These are phyloP conservation scores for Sedum album DNA, from an alignment of 164 flowering plant species.

Conservation along the genomic window DNA sequence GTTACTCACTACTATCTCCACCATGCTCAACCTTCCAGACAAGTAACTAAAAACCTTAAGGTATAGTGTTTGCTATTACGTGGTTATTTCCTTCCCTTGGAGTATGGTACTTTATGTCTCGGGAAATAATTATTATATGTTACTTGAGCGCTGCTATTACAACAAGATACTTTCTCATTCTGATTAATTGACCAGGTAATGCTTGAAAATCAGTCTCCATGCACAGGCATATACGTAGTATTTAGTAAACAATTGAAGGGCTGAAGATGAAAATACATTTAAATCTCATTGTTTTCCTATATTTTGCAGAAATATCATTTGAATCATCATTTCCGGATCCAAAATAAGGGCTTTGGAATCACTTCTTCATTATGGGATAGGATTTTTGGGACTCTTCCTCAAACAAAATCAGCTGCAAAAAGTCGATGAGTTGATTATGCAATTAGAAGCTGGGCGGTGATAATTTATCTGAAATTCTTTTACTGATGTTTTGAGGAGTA, in stretches of 20 bases:
- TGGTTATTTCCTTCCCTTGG: background rate
- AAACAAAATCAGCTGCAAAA: conserved; percentile 32
- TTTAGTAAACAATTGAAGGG: background rate
- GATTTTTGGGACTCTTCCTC: conserved; percentile 80
- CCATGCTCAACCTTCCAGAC: conserved; percentile 72
- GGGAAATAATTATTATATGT: background rate
- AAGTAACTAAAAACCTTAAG: conserved; percentile 55
- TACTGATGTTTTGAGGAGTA: background rate
- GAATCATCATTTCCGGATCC: conserved; percentile 89
- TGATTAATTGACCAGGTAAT: background rate
- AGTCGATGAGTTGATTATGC: conserved; percentile 21
- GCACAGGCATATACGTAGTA: background rate
- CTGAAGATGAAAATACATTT: too few species aligned
- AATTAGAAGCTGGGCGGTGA: background rate
- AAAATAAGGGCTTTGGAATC: conserved; percentile 81
- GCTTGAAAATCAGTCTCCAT: background rate
- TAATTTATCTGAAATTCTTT: background rate
- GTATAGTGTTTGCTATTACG: conserved; percentile 19
- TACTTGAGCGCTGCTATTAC: background rate
- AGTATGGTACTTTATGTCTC: background rate
- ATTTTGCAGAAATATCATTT: conserved; percentile 71
- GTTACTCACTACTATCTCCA: conserved; percentile 87
- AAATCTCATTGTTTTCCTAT: conserved; percentile 6
- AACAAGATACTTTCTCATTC: background rate
- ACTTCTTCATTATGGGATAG: conserved; percentile 85